phyloP scores from a whole-genome alignment of 495 filamentous ascomycete genomes.

The Penicillium silybi region DNA sequence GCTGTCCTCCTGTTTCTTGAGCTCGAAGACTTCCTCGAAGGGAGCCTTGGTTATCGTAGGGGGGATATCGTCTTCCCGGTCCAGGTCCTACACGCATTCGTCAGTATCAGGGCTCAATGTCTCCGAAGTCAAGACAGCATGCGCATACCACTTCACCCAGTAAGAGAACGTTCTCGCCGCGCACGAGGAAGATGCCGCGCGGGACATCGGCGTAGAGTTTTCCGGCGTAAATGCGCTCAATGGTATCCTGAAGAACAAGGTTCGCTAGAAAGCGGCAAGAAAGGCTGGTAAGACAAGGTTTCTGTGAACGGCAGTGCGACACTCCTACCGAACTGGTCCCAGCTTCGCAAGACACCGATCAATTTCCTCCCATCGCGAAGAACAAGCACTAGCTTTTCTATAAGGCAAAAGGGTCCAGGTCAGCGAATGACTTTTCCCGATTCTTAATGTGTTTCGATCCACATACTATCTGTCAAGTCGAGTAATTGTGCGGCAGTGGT shows the following conservation, averaged over 20 bases:
- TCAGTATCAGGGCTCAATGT: constrained; percentile 4
- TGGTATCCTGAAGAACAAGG: constrained; percentile 85
- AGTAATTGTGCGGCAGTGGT: constrained; percentile 92
- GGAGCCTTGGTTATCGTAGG: constrained; percentile 63
- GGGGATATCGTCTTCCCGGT: constrained; percentile 87
- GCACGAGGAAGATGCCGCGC: constrained; percentile 80
- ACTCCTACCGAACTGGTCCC: constrained; percentile 91
- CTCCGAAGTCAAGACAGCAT: background rate
- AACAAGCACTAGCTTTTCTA: constrained; percentile 89
- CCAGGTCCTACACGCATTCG: constrained; percentile 64
- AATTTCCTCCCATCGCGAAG: constrained; percentile 91
- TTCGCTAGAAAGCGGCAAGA: constrained; percentile 59
- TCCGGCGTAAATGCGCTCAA: constrained; percentile 76
- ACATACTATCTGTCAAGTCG: constrained; percentile 91
- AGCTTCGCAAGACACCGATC: constrained; percentile 87
- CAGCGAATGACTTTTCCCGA: background rate
- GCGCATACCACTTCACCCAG: constrained; percentile 87
- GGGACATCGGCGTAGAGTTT: constrained; percentile 74
- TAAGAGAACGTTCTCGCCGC: constrained; percentile 89
- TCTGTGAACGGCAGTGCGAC: background rate
- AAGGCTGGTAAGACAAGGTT: background rate
- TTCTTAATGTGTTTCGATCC: background rate
- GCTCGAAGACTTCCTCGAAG: constrained; percentile 61
- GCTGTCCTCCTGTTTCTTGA: constrained; percentile 64
- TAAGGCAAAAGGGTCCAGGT: background rate